phyloP scores from a whole-genome alignment of 2,329 filamentous ascomycete genomes.

The Phyllosticta citrichinensis region DNA sequence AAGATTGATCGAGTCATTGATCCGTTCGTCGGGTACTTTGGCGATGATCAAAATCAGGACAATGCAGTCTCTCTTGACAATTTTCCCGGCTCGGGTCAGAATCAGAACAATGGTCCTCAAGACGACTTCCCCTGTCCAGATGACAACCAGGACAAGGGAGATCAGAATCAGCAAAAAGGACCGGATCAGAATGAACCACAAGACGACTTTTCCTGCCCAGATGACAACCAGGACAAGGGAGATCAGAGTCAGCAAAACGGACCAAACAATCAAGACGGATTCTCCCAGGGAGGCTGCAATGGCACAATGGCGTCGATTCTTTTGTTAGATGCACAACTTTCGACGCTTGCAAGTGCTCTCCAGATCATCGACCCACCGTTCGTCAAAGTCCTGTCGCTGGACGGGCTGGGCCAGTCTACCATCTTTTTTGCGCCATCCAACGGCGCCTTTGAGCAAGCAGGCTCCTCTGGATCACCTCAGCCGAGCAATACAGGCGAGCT shows the following conservation, averaged over 20 bases:
- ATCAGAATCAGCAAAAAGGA: too few relatives aligned
- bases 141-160: not conserved
- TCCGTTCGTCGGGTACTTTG: conserved; percentile 1
- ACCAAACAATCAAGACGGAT: too few relatives aligned
- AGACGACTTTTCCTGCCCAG: not conserved
- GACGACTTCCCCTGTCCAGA: not conserved
- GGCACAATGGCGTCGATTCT: not conserved
- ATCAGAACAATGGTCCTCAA: too few relatives aligned
- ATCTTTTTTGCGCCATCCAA: not conserved
- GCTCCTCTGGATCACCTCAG: not conserved
- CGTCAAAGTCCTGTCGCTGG: not conserved
- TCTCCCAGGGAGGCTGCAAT: not conserved
- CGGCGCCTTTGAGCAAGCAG: not conserved
- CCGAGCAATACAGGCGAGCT: not conserved
- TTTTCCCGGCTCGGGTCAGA: too few relatives aligned
- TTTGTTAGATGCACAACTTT: not conserved
- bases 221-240: not conserved
- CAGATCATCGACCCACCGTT: not conserved
- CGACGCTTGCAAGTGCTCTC: not conserved
- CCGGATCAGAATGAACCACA: too few relatives aligned
- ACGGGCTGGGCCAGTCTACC: not conserved
- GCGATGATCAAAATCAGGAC: not conserved
- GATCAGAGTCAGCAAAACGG: too few relatives aligned
- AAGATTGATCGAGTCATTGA: not conserved
- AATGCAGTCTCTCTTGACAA: too few relatives aligned